These are phyloP conservation scores for Phyllosticta paracitricarpa DNA, from an alignment of 2,329 filamentous ascomycete genomes.

Conservation along the genomic window DNA sequence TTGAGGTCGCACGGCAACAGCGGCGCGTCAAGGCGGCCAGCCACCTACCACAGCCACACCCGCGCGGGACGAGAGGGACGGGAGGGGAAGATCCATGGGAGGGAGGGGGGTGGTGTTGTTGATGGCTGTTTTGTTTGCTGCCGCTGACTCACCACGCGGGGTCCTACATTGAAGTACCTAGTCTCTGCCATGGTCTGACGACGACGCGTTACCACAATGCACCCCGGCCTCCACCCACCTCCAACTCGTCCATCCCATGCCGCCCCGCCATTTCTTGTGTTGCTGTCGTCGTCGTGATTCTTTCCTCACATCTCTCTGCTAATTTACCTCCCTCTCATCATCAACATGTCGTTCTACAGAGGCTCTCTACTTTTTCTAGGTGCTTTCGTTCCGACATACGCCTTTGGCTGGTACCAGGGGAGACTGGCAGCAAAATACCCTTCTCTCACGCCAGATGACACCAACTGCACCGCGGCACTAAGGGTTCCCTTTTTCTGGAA, in stretches of 20 bases:
- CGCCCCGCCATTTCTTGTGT: not conserved
- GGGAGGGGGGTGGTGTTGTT: not conserved
- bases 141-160: not conserved
- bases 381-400: not conserved
- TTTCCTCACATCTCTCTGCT: not conserved
- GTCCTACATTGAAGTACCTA: not conserved
- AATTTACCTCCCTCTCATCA: not conserved
- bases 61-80: not conserved
- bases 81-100: not conserved
- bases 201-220: not conserved
- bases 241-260: not conserved
- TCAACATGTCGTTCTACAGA: not conserved
- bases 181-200: not conserved
- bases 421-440: slow-evolving; percentile 3
- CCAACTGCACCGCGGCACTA: not conserved
- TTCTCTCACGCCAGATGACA: not conserved
- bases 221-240: not conserved
- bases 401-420: not conserved
- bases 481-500: not conserved
- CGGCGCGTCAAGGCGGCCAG: not conserved
- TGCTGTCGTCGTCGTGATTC: not conserved
- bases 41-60: not conserved
- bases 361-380: not conserved
- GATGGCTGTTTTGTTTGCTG: not conserved
- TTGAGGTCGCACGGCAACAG: not conserved